phyloP scores from a whole-genome alignment of 2,329 filamentous ascomycete genomes.

The Cadophora luteo-olivacea region DNA sequence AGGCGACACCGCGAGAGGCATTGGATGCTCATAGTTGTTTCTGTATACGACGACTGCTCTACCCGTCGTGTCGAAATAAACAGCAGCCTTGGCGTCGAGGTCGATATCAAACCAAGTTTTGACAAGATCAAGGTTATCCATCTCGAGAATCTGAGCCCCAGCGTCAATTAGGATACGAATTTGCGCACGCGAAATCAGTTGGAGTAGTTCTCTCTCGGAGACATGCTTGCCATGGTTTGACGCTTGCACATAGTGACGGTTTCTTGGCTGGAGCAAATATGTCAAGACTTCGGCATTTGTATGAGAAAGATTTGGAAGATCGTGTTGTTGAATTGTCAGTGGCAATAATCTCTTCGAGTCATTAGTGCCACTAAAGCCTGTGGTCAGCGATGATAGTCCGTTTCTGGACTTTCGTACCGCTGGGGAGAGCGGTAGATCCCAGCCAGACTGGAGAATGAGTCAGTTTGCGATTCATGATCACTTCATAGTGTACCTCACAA shows the following conservation, averaged over 20 bases:
- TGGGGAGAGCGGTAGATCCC: slow-evolving; percentile 73
- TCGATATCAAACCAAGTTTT: slow-evolving; percentile 36
- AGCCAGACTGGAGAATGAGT: slow-evolving; percentile 55
- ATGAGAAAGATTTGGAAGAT: slow-evolving; percentile 60
- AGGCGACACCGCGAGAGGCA: slow-evolving; percentile 35
- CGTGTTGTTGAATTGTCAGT: slow-evolving; percentile 64
- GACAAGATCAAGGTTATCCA: slow-evolving; percentile 50
- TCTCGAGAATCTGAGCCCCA: slow-evolving; percentile 68
- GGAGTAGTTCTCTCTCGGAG: slow-evolving; percentile 54
- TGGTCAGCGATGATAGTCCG: no score
- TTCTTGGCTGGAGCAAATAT: slow-evolving; percentile 58
- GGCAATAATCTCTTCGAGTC: slow-evolving; percentile 67
- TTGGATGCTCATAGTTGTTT: slow-evolving; percentile 16
- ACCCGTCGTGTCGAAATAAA: slow-evolving; percentile 33
- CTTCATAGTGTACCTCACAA: no score
- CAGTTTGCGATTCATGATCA: no score
- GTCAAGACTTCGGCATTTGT: slow-evolving; percentile 69
- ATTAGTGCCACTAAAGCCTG: slow-evolving; percentile 76
- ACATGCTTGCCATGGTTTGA: slow-evolving; percentile 53
- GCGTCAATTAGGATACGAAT: slow-evolving; percentile 68
- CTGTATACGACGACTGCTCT: slow-evolving; percentile 32
- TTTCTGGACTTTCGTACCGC: no score
- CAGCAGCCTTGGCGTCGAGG: slow-evolving; percentile 24
- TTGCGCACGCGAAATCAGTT: slow-evolving; percentile 42
- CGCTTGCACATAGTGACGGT: slow-evolving; percentile 53